Evolutionary conservation across 768 basidiomycete genomes (phyloP), one percentile per base, ranked within the genome.

Genomic region (Tricholoma bakamatsutake): DNA sequence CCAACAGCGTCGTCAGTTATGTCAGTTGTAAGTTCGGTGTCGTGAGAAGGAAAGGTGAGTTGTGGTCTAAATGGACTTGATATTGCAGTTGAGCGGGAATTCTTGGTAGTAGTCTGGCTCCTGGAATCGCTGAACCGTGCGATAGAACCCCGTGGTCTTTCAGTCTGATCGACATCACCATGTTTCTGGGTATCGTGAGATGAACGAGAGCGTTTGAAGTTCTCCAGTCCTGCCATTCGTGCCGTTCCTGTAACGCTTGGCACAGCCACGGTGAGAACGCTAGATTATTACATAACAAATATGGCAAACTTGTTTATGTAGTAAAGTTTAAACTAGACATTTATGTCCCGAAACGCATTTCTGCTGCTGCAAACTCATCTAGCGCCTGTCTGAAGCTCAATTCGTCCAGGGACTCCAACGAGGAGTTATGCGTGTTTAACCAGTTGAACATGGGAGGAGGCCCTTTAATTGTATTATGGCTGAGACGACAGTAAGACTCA

Each of bases 301-400:
- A n/a, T n/a, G n/a, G n/a, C n/a, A n/a, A n/a, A n/a, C n/a, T n/a
- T 24, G 21, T 24, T 24, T 24, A 24, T 24, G 31, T 46, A 53
- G n/a, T n/a, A 52, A 67, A 50, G 39, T 30, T 5, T 52, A 55
- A 40, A 53, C n/a, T 3, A 37, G 31, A 24, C 34, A 11, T 31
- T 59, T 77, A 90, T 71, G 82, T 89, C 39, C 90, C 90, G 48
- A 89, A 78, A 31, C 89, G 82, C 77, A 90, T 87, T 71, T 92
- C 85, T 5, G 88, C 88, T 8, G 71, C 68, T 9, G 85, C 76
- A 69, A 81, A 93, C 65, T 86, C 80, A 65, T 92, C 88, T 57
- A 93, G 65, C 9, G 90, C 90, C 21, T 76, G 75, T 60, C 88
- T 71, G 61, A 93, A 88, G 33, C 78, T 78, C 37, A 64, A 59